Base-by-base conservation (phyloP, 164 flowering plant genomes). In the Vitis amurensis region DNA sequence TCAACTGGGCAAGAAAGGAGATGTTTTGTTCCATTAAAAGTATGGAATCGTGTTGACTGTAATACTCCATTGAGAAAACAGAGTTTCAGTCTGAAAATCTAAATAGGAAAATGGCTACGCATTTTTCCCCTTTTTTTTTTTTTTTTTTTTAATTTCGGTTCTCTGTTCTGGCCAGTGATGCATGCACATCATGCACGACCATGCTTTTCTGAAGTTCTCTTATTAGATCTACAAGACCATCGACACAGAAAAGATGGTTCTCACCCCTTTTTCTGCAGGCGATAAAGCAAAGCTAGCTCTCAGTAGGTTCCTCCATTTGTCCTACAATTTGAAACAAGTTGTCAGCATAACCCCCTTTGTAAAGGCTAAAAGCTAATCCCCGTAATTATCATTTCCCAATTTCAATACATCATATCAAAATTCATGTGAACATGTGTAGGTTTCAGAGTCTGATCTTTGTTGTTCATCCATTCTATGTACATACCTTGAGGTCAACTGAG, bases 251-350 rank as follows among this genome's bases (percentile, higher is more conserved):
- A 59, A 23, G 11, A 37, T 48, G 57, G 12, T 65, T 57, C 90
- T 86, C 49, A 89, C 98, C 88, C 80, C 87, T 52, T 80, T 86
- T 63, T 84, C 92, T 9, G 81, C 23, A 30, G 93, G 86, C 50
- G 78, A 49, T 61, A 82, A 84, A 7, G 94, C 87, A 67, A 82
- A 80, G 85, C 98, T 95, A 69, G 98, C 99, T 83, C 86, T 91
- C 55, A 95, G 87, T 71, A 95, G 82, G 78, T 93, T 95, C 86
- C 99, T 86, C 99, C 99, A 95, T 70, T 95, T 95, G 73, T 95
- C 99, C 99, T 95, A 78, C 77, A 81, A 70, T 68, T 55, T 16
- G 52, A 62, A 27, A 60, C 31, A 16, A 13, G 14, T 11, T 59
- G 16, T 57, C 50, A 73, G 62, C 55, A 11, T 55, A 63, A 10